Percentiles rank a stretch among this genome's conserved stretches.
These are phyloP conservation scores for Sinapis alba DNA, from an alignment of 441 rosid species.

Conservation along the genomic window DNA sequence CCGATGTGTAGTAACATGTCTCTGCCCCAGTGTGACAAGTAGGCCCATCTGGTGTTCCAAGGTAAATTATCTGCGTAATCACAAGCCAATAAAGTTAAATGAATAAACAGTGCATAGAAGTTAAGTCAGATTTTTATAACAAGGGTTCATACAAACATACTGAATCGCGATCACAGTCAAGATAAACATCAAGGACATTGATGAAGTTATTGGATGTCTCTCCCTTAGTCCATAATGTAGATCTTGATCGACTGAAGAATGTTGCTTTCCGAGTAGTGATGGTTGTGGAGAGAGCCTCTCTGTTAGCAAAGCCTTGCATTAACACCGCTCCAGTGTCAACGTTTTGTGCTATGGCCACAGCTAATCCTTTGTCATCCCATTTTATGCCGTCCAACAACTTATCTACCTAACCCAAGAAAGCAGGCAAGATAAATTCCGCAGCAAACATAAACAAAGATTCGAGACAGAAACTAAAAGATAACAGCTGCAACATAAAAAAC, in stretches of 20 bases:
- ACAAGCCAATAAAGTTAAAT: constrained; percentile 12
- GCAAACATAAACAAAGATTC: neutral
- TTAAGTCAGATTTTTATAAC: neutral
- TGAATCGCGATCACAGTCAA: constrained; percentile 71
- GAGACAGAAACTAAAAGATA: neutral
- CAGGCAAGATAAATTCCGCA: neutral
- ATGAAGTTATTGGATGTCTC: constrained; percentile 84
- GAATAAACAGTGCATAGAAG: neutral
- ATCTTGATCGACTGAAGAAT: constrained; percentile 80
- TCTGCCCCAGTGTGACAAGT: constrained; percentile 86
- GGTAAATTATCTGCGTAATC: constrained; percentile 68
- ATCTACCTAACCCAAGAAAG: constrained; percentile 56
- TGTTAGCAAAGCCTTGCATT: constrained; percentile 79
- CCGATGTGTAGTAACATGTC: constrained; percentile 75
- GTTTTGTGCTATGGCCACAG: constrained; percentile 93
- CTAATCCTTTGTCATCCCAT: constrained; percentile 95
- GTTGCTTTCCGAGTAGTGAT: constrained; percentile 77
- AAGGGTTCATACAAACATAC: constrained; percentile 43
- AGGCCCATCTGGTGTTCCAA: constrained; percentile 84
- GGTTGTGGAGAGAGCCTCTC: constrained; percentile 74
- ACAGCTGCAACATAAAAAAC: constrained; percentile 19
- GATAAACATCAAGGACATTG: constrained; percentile 46
- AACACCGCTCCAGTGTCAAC: constrained; percentile 84
- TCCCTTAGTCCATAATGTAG: constrained; percentile 85
- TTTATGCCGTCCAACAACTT: constrained; percentile 67